A percentile compares a stretch with the other conserved stretches of the same genome.
These are phyloP conservation scores for Ophiostoma populinum DNA, from an alignment of 2,329 filamentous ascomycete species.

Conservation along the genomic window DNA sequence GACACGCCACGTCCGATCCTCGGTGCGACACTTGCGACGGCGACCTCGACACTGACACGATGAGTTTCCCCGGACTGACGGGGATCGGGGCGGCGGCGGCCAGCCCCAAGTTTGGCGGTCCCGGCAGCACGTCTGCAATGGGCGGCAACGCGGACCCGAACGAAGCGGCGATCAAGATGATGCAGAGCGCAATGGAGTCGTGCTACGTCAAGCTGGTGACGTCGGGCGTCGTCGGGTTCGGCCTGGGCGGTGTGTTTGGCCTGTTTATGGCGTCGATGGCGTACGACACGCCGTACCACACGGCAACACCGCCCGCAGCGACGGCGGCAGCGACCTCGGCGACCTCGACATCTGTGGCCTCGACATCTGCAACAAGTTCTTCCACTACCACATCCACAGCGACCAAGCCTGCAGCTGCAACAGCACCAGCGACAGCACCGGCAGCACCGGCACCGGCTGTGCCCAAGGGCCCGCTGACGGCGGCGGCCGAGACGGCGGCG, in stretches of 20 bases:
- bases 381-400: neutral
- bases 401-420: neutral
- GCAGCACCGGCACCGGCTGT: neutral
- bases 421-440: conserved; percentile 2
- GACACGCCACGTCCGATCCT: too few relatives aligned
- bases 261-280: conserved; percentile 99
- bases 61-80: conserved; percentile 11
- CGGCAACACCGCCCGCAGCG: conserved; percentile 14
- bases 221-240: conserved; percentile 86
- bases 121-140: conserved; percentile 15
- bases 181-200: conserved; percentile 77
- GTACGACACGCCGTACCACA: conserved; percentile 81
- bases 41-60: conserved; percentile 9
- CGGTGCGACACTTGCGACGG: too few relatives aligned
- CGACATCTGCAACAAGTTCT: conserved; percentile 1
- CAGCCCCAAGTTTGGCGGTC: conserved; percentile 14
- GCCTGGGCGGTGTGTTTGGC: conserved; percentile 82
- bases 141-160: conserved; percentile 19
- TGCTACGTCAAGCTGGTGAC: conserved; percentile 79
- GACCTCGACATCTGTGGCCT: neutral
- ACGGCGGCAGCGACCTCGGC: conserved; percentile 7
- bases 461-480: neutral
- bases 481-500: neutral
- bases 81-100: conserved; percentile 13
- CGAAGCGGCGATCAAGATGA: conserved; percentile 44